Evolutionary conservation across 2,329 filamentous ascomycete species (phyloP), one percentile per base, ranked within the genome.

Genomic region (Phyllosticta citribraziliensis): DNA sequence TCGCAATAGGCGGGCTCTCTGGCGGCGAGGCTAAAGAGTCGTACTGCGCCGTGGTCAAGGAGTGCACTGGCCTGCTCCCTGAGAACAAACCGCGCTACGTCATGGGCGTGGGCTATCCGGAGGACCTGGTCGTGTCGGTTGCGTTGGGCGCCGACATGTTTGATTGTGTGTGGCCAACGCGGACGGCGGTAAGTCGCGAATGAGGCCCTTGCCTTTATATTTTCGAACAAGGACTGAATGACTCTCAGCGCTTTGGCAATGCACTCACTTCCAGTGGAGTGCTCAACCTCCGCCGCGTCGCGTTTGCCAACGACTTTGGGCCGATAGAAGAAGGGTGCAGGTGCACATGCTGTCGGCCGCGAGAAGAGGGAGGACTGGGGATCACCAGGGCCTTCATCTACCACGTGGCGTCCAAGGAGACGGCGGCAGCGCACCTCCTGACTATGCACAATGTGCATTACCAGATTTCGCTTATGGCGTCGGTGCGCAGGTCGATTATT

Each of bases 81-180:
- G 88, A 93, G 62, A 79, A 89, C 64, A 99, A 99, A 75, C 94
- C 94, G n/a, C 84, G 94, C 72, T 99, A 99, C 76, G 93, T 99
- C 62, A 99, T 99, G 95, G 94, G 94, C 19, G 94, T 99, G 67
- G 84, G n/a, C 22, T 99, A 97, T 73, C 94, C 94, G 1, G 94
- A 97, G 76, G 94, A 99, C 70, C 80, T 99, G 61, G 84, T 99
- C 1, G 92, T 99, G 50, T 95, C 91, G 58, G 87, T 97, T 3
- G 94, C 94, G 1, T 81, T 99, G 0, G 94, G 94, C 3, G 94
- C 94, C 56, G 94, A 99, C 75, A 99, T 99, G 94, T 99, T 99
- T 72, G 94, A 99, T 76, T 99, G 95, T 71, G 94, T 99, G 6
- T 99, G 94, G 94, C 95, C 94, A 1, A 97, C 94, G 4, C 82